Conservation (phyloP, 768 basidiomycete species). For the Tulasnella sp. region DNA sequence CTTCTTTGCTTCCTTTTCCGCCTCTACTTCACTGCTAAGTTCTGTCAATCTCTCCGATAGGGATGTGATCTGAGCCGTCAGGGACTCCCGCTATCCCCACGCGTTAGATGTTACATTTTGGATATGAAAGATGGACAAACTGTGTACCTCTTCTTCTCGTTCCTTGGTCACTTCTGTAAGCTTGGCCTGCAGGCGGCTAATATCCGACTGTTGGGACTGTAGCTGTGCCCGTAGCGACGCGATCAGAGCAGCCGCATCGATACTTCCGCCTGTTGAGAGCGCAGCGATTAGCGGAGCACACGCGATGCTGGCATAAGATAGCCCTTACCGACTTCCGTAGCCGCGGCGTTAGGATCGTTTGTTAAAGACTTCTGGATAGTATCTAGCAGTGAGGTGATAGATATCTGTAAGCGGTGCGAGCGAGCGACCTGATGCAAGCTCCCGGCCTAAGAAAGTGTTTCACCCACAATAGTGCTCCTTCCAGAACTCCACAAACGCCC, state of each 20-base stretch:
- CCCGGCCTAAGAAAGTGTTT: not conserved
- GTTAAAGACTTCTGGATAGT: constrained; percentile 64
- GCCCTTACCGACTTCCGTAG: constrained; percentile 47
- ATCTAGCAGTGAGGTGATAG: constrained; percentile 33
- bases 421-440: constrained; percentile 21
- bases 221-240: constrained; percentile 76
- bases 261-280: constrained; percentile 25
- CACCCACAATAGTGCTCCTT: constrained; percentile 90
- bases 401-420: not conserved
- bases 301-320: constrained; percentile 2
- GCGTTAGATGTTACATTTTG: not conserved
- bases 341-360: constrained; percentile 53
- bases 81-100: constrained; percentile 31
- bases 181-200: constrained; percentile 53
- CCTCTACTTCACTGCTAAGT: constrained; percentile 32
- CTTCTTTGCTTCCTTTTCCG: constrained; percentile 51
- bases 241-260: constrained; percentile 72
- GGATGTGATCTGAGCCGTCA: constrained; percentile 37
- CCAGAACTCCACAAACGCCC: constrained; percentile 97
- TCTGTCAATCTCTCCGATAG: constrained; percentile 29
- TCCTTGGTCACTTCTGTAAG: constrained; percentile 36
- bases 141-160: constrained; percentile 32
- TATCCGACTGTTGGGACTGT: constrained; percentile 52
- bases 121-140: constrained; percentile 11
- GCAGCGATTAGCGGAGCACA: constrained; percentile 9